Percentiles rank a stretch among this genome's conserved stretches.
These are phyloP conservation scores for Boletus sp. DNA, from an alignment of 768 basidiomycete genomes.

Conservation along the genomic window DNA sequence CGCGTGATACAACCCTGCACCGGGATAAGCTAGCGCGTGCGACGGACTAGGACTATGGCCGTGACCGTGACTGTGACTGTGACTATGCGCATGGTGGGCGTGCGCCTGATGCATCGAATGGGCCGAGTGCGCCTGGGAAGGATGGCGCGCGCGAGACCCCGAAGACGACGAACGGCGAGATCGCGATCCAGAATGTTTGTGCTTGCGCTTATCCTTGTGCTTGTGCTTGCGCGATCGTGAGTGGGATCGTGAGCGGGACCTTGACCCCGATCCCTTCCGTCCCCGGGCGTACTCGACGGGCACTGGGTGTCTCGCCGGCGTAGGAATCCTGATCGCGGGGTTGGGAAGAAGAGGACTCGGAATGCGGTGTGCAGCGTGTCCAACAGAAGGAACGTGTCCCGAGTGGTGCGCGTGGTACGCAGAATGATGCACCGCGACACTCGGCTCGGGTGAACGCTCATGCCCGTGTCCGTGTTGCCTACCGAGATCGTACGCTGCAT, in stretches of 20 bases:
- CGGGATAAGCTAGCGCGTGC: not conserved
- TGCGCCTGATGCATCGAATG: not conserved
- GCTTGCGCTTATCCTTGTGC: not conserved
- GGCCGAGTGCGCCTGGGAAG: not conserved
- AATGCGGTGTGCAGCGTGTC: not conserved
- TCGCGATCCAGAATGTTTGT: conserved; percentile 1
- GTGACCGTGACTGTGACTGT: not conserved
- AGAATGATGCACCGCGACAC: too few species aligned
- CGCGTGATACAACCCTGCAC: not conserved
- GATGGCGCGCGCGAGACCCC: not conserved
- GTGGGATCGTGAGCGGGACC: not conserved
- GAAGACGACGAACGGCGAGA: conserved; percentile 2
- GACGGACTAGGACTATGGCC: not conserved
- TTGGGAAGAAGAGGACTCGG: not conserved
- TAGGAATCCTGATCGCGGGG: not conserved
- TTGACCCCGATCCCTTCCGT: not conserved
- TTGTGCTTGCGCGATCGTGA: not conserved
- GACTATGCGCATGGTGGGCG: not conserved
- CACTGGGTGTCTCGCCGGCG: not conserved
- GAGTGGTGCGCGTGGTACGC: not conserved
- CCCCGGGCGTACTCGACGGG: not conserved
- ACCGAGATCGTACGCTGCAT: not conserved
- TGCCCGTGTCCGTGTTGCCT: not conserved
- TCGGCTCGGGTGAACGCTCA: not conserved
- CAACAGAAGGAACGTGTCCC: not conserved